phyloP scores from a whole-genome alignment of 768 basidiomycete genomes.

The Suillus paluster region DNA sequence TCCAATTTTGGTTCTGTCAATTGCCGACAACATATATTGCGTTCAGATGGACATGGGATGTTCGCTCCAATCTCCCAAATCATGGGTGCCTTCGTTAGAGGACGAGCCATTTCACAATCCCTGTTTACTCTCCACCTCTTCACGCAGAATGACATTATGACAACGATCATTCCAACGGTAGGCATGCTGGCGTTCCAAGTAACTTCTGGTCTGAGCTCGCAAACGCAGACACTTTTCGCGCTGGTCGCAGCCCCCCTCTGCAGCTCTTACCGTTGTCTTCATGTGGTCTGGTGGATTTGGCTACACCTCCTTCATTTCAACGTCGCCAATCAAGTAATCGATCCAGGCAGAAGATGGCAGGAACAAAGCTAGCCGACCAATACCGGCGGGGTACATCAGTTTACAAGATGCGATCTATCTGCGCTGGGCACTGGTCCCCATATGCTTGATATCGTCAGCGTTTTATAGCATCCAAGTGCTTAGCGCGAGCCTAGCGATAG shows the following conservation, averaged over 20 bases:
- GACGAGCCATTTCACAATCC: conserved; percentile 15
- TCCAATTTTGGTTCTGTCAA: neutral
- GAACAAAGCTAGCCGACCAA: conserved; percentile 50
- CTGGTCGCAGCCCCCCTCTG: conserved; percentile 36
- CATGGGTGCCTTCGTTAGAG: conserved; percentile 23
- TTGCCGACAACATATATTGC: conserved; percentile 23
- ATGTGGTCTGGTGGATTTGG: conserved; percentile 49
- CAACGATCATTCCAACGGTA: conserved; percentile 33
- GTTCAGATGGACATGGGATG: conserved; percentile 3
- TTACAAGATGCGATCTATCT: conserved; percentile 39
- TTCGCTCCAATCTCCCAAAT: conserved; percentile 21
- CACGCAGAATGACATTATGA: conserved; percentile 29
- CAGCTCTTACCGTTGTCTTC: conserved; percentile 21
- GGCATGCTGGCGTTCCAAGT: neutral
- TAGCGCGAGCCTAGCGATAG: conserved; percentile 28
- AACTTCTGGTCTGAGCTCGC: neutral
- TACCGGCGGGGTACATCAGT: conserved; percentile 49
- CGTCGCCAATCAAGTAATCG: conserved; percentile 46
- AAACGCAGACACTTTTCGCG: conserved; percentile 39
- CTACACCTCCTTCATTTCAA: conserved; percentile 51
- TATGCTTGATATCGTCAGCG: conserved; percentile 43
- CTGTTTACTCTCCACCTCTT: conserved; percentile 27
- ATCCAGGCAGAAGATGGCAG: conserved; percentile 45
- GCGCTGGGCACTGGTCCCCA: conserved; percentile 40
- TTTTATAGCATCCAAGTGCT: conserved; percentile 17